phyloP scores from a whole-genome alignment of 2,329 filamentous ascomycete species.

The Diplodia corticola region DNA sequence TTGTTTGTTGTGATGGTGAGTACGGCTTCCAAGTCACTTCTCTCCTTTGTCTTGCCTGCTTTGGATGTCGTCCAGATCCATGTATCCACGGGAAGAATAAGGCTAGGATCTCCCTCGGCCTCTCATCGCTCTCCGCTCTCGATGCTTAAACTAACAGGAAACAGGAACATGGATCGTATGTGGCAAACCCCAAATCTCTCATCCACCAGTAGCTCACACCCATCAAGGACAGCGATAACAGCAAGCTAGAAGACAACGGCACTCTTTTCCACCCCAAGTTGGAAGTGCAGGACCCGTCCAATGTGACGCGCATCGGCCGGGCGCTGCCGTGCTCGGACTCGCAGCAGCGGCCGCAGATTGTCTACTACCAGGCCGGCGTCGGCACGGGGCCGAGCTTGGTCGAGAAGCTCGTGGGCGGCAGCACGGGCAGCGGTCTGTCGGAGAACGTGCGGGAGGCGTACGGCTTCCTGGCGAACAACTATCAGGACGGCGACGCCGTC shows the following conservation, averaged over 20 bases:
- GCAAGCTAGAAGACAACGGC: constrained; percentile 17
- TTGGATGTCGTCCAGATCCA: too few species aligned
- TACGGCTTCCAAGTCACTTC: not conserved
- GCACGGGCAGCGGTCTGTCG: constrained; percentile 33
- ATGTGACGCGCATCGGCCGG: constrained; percentile 42
- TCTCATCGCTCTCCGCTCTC: not conserved
- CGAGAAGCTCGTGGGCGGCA: constrained; percentile 27
- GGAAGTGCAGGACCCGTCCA: constrained; percentile 34
- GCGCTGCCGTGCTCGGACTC: constrained; percentile 37
- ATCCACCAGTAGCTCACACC: not conserved
- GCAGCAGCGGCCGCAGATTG: constrained; percentile 38
- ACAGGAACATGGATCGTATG: constrained; percentile 15
- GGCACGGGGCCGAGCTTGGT: constrained; percentile 31
- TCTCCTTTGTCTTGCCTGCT: not conserved
- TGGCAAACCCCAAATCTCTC: not conserved
- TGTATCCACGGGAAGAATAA: not conserved
- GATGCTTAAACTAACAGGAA: not conserved
- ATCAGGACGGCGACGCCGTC: constrained; percentile 57
- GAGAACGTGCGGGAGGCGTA: constrained; percentile 62
- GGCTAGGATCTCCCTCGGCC: not conserved
- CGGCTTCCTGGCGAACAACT: constrained; percentile 63
- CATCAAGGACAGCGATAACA: constrained; percentile 23
- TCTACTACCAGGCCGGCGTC: constrained; percentile 46
- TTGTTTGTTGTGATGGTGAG: constrained; percentile 23
- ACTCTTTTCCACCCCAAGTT: constrained; percentile 1